phyloP scores from a whole-genome alignment of 495 filamentous ascomycete species.

The Penicillium cinerascens region DNA sequence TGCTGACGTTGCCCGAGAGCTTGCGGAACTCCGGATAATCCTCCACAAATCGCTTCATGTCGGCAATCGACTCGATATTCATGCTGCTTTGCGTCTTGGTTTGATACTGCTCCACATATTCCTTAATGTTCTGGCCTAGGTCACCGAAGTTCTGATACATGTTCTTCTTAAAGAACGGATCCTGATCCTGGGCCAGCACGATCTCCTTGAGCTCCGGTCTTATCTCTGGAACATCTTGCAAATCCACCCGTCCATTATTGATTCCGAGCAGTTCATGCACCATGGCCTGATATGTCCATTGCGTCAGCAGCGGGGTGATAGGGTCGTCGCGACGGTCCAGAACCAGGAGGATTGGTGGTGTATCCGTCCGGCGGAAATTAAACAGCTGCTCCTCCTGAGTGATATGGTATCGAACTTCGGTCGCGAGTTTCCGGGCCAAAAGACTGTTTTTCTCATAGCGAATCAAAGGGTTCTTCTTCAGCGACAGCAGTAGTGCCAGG shows the following conservation, averaged over 20 bases:
- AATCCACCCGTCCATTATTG: constrained; percentile 83
- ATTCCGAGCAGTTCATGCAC: constrained; percentile 95
- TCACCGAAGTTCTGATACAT: constrained; percentile 99
- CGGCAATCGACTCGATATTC: constrained; percentile 92
- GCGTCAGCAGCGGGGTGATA: constrained; percentile 89
- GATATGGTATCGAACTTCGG: constrained; percentile 85
- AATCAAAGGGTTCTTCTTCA: constrained; percentile 96
- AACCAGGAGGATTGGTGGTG: constrained; percentile 86
- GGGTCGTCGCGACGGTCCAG: constrained; percentile 93
- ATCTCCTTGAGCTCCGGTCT: constrained; percentile 91
- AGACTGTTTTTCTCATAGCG: constrained; percentile 91
- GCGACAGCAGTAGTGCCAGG: constrained; percentile 72
- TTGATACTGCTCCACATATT: constrained; percentile 97
- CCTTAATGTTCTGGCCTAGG: constrained; percentile 94
- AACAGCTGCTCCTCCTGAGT: constrained; percentile 97
- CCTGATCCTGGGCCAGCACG: constrained; percentile 93
- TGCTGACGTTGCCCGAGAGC: constrained; percentile 95
- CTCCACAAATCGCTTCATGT: constrained; percentile 99
- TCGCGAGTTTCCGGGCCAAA: constrained; percentile 86
- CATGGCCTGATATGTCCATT: constrained; percentile 99
- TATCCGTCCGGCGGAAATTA: constrained; percentile 93
- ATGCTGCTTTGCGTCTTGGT: constrained; percentile 87
- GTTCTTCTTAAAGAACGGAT: constrained; percentile 99
- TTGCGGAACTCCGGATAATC: constrained; percentile 97
- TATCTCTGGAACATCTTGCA: constrained; percentile 83